Base-by-base conservation (phyloP, 2,329 filamentous ascomycete species). In the Didymella pomorum region DNA sequence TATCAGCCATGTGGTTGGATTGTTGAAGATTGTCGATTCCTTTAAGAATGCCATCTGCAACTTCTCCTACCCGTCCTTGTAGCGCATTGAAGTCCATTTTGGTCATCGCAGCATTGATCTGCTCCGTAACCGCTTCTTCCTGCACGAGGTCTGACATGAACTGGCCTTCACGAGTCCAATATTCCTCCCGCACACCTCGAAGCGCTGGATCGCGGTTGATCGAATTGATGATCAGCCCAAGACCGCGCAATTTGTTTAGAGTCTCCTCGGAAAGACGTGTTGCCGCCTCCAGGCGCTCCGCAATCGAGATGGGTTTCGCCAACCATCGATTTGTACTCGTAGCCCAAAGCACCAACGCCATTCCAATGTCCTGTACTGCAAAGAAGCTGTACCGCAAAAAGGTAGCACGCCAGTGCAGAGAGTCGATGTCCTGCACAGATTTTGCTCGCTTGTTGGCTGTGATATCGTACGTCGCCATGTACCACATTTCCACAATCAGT, bases 261-360 rank as follows among this genome's bases (percentile, higher is more conserved):
- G 86, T 82, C 5, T 78, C 78, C 42, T 86, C 84, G 47, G 96
- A 76, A 3, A 80, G 76, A 47, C 84, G 80, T 48, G 86, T 83
- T 2, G 78, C 74, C 57, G 80, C 76, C 65, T 92, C 88, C 41
- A 96, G 78, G 60, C 91, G 86, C 73, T 91, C 87, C 0, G 87
- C 84, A 0, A 87, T 76, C 0, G 83, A 80, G 0, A 86, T 83
- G 14, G 87, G 85, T 45, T 82, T 80, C 21, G 87, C 84, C 65
- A 96, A 91, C 58, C 90, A 89, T 20, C 93, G 87, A 71, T 93
- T 89, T 4, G 95, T 97, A 16, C 87, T 86, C 2, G 89, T 88
- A 4, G 95, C 81, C 79, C 89, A 97, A 35, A 97, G 80, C 4
- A 89, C 75, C 51, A 80, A 83, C 0, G 87, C 91, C 0, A 95